These are phyloP conservation scores for Lomentospora prolificans DNA, from an alignment of 2,329 filamentous ascomycete species.

Conservation along the genomic window DNA sequence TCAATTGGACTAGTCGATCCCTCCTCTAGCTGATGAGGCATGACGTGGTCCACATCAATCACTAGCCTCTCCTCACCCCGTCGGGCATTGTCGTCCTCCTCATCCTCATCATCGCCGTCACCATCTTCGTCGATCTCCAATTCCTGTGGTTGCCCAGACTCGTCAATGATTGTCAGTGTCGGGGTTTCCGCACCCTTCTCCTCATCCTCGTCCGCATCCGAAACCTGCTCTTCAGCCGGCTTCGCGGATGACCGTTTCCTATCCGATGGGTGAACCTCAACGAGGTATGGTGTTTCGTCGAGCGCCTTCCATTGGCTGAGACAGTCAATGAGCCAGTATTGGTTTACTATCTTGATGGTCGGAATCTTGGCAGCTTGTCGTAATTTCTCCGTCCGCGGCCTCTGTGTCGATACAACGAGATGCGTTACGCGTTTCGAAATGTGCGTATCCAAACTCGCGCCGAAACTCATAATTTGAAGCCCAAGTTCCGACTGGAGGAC, in stretches of 20 bases:
- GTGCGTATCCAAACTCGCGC: constrained; percentile 51
- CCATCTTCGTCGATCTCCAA: constrained; percentile 23
- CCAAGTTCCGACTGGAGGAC: constrained; percentile 77
- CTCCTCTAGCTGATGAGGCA: constrained; percentile 36
- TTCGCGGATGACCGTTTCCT: constrained; percentile 23
- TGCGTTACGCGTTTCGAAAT: constrained; percentile 60
- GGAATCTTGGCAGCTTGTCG: constrained; percentile 71
- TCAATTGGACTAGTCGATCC: constrained; percentile 41
- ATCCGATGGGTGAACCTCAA: constrained; percentile 65
- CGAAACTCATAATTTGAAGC: constrained; percentile 78
- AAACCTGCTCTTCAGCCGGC: constrained; percentile 20
- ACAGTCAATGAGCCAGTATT: constrained; percentile 80
- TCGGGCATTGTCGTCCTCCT: constrained; percentile 34
- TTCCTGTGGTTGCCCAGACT: constrained; percentile 31
- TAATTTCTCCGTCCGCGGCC: constrained; percentile 82
- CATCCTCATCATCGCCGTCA: constrained; percentile 23
- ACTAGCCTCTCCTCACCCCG: constrained; percentile 26
- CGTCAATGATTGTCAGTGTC: constrained; percentile 32
- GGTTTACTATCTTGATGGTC: constrained; percentile 82
- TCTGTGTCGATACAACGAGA: constrained; percentile 59
- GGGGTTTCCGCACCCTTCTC: constrained; percentile 28
- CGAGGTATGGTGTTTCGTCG: constrained; percentile 68
- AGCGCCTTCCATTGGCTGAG: constrained; percentile 75
- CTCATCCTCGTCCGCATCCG: constrained; percentile 17
- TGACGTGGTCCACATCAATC: constrained; percentile 18